Evolutionary conservation across 2,329 filamentous ascomycete genomes (phyloP), one percentile per base, ranked within the genome.

Genomic region (Emmonsiellopsis sp.): DNA sequence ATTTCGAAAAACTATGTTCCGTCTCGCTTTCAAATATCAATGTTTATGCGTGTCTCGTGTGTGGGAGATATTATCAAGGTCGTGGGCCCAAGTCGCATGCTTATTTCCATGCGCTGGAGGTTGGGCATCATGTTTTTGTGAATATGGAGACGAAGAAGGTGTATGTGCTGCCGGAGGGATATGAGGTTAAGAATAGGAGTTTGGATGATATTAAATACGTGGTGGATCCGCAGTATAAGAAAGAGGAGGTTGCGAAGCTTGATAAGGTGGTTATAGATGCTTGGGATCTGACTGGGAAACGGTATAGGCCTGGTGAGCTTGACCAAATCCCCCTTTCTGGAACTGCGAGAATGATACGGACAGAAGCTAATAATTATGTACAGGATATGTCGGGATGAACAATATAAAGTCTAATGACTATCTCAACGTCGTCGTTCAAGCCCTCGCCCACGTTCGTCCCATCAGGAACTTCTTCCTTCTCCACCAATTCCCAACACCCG

Each of bases 341-440:
- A 37, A 46, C 30, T 44, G 13, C 13, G 13, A 16, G n/a, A 9
- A 9, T 32, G 20, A 26, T 26, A 30, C 10, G 35, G 11, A 32
- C 9, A 11, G n/a, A 16, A 20, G 38, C 31, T 53, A 45, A 32
- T 54, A n/a, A 49, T 26, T 9, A 52, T 44, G 51, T 30, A 11
- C 52, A 74, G 74, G 93, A 5, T 98, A 91, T 67, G 89, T 98
- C 57, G 93, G 93, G 60, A 94, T 98, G 88, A 98, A 98, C 79
- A 98, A 98, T 73, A 96, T 98, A 78, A 98, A 98, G 72, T 89
- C 93, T 55, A 98, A 98, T 73, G 93, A 98, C 75, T 98, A 98
- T 73, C 80, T 97, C 66, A 98, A 98, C 67, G 92, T 95, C 30
- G 82, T 96, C 2, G 86, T 95, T 48, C 93, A 98, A 70, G 86